Conservation (phyloP, 805 yeast genomes). For the Hanseniaspora meyeri region DNA sequence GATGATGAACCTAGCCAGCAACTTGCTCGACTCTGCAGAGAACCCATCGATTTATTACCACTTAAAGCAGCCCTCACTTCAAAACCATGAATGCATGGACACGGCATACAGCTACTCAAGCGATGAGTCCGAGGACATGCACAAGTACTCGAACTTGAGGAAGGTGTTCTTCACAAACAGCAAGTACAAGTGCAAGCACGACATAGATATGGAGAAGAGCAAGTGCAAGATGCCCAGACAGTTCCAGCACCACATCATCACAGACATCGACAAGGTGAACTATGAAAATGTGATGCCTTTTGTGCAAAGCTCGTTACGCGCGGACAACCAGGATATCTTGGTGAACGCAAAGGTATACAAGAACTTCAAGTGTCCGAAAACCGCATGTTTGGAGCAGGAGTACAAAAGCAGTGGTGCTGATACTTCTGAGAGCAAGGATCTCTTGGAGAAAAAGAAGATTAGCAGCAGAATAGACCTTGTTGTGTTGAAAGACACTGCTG, state of each 20-base stretch:
- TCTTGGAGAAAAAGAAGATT: not conserved
- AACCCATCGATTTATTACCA: not conserved
- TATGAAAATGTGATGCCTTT: conserved; percentile 6
- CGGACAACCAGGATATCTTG: not conserved
- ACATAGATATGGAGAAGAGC: conserved; percentile 1
- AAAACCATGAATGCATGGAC: not conserved
- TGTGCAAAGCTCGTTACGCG: not conserved
- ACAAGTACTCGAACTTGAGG: not conserved
- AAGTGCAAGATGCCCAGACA: conserved; percentile 16
- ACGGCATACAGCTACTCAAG: not conserved
- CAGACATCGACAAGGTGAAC: conserved; percentile 14
- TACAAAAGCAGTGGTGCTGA: not conserved
- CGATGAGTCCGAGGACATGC: not conserved
- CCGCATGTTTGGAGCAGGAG: conserved; percentile 6
- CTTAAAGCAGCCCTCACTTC: not conserved
- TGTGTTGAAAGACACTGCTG: not conserved
- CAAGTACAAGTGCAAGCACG: conserved; percentile 11
- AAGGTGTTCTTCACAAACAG: not conserved
- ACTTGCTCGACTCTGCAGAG: not conserved
- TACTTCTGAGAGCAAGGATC: too few species aligned
- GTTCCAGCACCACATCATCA: conserved; percentile 20
- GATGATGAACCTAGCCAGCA: not conserved
- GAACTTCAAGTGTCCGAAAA: conserved; percentile 18
- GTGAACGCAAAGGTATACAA: conserved; percentile 16
- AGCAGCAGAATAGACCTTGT: not conserved